Conservation (phyloP, 2,329 filamentous ascomycete genomes). For the Penicillium olsonii region DNA sequence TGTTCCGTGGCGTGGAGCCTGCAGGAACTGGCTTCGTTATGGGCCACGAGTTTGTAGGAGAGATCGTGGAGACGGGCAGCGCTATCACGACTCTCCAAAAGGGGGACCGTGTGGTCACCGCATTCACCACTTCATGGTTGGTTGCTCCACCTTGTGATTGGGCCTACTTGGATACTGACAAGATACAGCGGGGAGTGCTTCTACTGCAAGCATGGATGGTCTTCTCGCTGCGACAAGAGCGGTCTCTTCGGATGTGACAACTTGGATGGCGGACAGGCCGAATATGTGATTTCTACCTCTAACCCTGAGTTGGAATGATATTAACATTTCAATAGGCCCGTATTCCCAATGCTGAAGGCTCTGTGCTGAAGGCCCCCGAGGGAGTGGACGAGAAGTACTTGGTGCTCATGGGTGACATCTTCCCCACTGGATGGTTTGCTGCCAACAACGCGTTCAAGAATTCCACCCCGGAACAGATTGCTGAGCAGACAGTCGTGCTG, state of each 20-base stretch:
- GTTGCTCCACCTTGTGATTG: constrained; percentile 23
- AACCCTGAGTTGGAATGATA: constrained; percentile 8
- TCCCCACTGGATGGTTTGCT: constrained; percentile 81
- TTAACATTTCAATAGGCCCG: constrained; percentile 56
- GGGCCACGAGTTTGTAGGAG: constrained; percentile 84
- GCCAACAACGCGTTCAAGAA: constrained; percentile 74
- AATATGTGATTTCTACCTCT: constrained; percentile 60
- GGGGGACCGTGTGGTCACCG: constrained; percentile 78
- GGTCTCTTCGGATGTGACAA: constrained; percentile 68
- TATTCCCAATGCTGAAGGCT: constrained; percentile 78
- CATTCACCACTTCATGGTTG: constrained; percentile 80
- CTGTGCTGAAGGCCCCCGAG: constrained; percentile 71
- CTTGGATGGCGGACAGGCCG: constrained; percentile 78
- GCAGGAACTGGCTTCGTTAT: constrained; percentile 65
- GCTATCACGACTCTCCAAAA: constrained; percentile 68
- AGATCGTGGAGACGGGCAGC: constrained; percentile 66
- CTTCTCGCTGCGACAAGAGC: constrained; percentile 72
- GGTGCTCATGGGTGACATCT: constrained; percentile 90
- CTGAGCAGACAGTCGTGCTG: constrained; percentile 71
- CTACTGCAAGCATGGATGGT: constrained; percentile 76
- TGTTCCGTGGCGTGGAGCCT: constrained; percentile 78
- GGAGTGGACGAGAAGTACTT: constrained; percentile 72
- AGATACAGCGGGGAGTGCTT: constrained; percentile 67
- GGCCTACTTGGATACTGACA: not conserved
- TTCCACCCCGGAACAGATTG: constrained; percentile 58